These are phyloP conservation scores for Lablab purpureus DNA, from an alignment of 306 rosid genomes.

Conservation along the genomic window DNA sequence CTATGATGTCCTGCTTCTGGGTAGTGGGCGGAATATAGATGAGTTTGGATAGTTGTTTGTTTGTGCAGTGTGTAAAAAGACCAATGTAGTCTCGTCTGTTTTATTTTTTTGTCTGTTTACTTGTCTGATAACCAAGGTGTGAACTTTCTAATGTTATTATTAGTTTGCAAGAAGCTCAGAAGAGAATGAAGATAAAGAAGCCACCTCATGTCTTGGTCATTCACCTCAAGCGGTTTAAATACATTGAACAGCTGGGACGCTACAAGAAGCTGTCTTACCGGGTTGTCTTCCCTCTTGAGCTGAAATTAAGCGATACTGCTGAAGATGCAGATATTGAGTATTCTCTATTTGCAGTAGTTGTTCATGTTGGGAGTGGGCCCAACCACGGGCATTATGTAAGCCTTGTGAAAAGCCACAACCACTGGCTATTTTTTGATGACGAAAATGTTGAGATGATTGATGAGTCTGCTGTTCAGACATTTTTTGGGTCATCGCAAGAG, in stretches of 20 bases:
- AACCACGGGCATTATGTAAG: conserved; percentile 98
- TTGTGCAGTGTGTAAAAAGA: conserved; percentile 20
- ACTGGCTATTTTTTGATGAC: conserved; percentile 98
- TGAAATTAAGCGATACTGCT: conserved; percentile 91
- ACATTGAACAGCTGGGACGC: conserved; percentile 91
- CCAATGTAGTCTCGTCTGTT: neutral
- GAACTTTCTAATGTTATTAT: conserved; percentile 31
- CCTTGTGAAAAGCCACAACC: conserved; percentile 99
- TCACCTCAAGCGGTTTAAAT: conserved; percentile 91
- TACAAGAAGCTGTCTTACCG: conserved; percentile 88
- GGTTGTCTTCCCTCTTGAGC: conserved; percentile 93
- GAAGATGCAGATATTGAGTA: conserved; percentile 91
- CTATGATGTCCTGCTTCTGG: no score
- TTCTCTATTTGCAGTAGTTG: conserved; percentile 96
- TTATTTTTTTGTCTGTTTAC: neutral
- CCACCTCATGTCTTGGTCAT: conserved; percentile 89
- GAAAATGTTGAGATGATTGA: conserved; percentile 99
- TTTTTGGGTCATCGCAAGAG: conserved; percentile 98
- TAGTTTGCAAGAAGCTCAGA: conserved; percentile 97
- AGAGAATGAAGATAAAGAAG: conserved; percentile 94
- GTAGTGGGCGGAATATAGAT: no score
- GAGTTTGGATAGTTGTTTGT: neutral
- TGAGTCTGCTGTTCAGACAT: conserved; percentile 97
- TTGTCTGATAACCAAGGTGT: conserved; percentile 26
- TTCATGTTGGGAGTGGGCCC: conserved; percentile 97